Base-by-base conservation (phyloP, 2,329 filamentous ascomycete genomes). In the Byssochlamys sp. region DNA sequence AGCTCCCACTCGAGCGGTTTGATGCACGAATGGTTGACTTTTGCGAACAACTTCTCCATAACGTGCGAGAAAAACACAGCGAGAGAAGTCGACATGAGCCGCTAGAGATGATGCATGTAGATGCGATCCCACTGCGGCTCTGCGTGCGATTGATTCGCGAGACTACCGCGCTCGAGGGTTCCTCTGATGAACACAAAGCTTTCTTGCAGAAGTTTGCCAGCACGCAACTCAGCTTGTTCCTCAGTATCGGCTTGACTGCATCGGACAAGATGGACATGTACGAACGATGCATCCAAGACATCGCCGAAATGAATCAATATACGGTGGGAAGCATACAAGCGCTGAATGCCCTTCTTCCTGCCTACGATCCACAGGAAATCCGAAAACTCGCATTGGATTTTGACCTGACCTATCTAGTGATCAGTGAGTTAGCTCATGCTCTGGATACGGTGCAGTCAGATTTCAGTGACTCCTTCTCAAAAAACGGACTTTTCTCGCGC, bases 251-350 rank as follows among this genome's bases (percentile, higher is more conserved):
- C 0, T 78, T 83, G 4, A 78, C 78, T 35, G 68, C 74, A 1
- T 75, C 81, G 4, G 83, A 83, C 59, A 84, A 86, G 52, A 77
- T 79, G 58, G 75, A 79, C 24, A 82, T 94, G 14, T 89, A 87
- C 61, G 70, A 78, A 52, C 79, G 80, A 55, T 94, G 89, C 68
- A 79, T 91, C 53, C 65, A 80, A 52, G 87, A 92, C 64, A 85
- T 95, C 52, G 77, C 80, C 2, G 74, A 79, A 25, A 84, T 81
- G 68, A 86, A 85, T 1, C 61, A 75, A 9, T 87, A 84, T 12
- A 84, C 86, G 0, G 80, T 88, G 5, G 90, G 90, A 1, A 94
- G 89, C 63, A 80, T 91, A 24, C 87, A 84, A 66, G 85, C 85
- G 14, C 75, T 90, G 52, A 72, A 76, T 69, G 66, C 75, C 35